A percentile compares a stretch with the other conserved stretches of the same genome.
phyloP scores from a whole-genome alignment of 352 stramenopile genomes.

The Blastocystis sp. region DNA sequence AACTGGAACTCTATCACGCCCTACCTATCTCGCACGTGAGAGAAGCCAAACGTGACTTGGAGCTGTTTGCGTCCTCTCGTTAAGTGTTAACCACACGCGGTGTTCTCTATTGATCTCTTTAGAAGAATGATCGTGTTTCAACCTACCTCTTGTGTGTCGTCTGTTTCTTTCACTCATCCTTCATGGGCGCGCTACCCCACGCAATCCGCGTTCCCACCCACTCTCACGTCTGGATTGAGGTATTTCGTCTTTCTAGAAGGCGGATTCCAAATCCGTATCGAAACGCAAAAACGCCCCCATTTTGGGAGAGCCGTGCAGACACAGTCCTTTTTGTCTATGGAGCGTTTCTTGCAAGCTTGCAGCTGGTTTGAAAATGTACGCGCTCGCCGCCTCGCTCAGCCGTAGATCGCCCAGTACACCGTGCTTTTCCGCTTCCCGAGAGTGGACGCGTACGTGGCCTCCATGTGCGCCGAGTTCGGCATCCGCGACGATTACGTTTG shows the following conservation, averaged over 20 bases:
- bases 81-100: no score
- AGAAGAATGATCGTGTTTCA: not conserved
- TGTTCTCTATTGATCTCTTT: conserved; percentile 12
- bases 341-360: not conserved
- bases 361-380: not conserved
- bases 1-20: conserved; percentile 26
- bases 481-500: conserved; percentile 38
- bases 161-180: conserved; percentile 5
- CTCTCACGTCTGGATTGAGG: no score
- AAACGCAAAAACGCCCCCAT: not conserved
- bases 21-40: no score
- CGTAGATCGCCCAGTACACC: conserved; percentile 25
- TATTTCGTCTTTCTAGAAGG: not conserved
- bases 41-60: not conserved
- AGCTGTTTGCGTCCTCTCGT: not conserved
- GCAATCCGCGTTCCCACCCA: no score
- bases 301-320: conserved; percentile 21
- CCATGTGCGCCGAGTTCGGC: not conserved
- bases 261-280: not conserved
- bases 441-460: not conserved
- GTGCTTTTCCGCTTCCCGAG: conserved; percentile 35
- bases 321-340: not conserved
- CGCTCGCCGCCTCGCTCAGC: not conserved
- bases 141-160: not conserved
- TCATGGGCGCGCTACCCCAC: not conserved